Evolutionary conservation across 495 filamentous ascomycete species (phyloP).

Genomic region (Neurospora sp.): DNA sequence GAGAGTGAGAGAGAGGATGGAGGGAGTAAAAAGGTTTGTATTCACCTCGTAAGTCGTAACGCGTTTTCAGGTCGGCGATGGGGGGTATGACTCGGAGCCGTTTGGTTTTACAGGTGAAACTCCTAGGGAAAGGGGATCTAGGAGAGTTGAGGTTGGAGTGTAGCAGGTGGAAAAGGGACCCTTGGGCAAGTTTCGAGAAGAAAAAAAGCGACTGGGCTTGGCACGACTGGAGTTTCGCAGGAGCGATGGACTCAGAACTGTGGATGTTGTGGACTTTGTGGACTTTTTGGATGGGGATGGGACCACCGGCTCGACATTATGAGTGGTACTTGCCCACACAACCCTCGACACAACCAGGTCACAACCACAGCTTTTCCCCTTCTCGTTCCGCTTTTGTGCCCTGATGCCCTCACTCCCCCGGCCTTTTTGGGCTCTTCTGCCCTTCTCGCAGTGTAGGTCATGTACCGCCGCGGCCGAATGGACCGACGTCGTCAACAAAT

Average conservation of each 20-base stretch:
- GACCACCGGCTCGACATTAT: background rate
- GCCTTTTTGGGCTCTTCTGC: background rate
- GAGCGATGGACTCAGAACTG: background rate
- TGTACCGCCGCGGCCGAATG: background rate
- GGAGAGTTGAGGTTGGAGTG: background rate
- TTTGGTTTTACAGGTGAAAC: background rate
- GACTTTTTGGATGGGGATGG: background rate
- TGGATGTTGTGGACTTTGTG: background rate
- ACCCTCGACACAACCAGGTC: background rate
- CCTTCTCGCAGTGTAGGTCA: background rate
- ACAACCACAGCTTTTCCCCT: background rate
- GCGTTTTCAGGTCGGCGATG: background rate
- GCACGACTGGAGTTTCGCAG: background rate
- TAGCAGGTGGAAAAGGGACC: background rate
- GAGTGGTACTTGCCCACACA: background rate
- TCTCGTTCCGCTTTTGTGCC: background rate
- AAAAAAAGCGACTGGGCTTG: background rate
- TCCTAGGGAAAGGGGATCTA: background rate
- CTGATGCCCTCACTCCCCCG: background rate
- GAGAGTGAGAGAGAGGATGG: conserved; percentile 8
- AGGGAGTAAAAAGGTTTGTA: background rate
- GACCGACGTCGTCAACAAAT: background rate
- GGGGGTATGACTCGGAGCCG: background rate
- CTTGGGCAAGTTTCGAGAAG: background rate
- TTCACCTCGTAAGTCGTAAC: background rate